Conservation (phyloP, 805 yeast genomes). For the Yarrowia hollandica region DNA sequence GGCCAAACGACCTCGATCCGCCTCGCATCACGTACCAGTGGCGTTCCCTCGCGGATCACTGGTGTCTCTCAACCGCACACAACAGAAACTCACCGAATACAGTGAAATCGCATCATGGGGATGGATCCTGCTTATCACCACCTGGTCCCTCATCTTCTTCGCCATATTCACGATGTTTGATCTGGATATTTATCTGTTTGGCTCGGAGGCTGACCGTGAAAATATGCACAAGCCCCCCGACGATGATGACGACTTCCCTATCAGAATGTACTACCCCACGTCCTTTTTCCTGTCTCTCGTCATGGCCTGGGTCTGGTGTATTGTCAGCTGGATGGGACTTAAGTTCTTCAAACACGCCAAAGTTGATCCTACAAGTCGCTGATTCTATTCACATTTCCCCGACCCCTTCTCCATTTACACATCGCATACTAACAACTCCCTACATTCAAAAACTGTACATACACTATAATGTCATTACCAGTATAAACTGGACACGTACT, state of each 20-base stretch:
- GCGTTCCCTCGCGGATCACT: neutral
- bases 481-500: too few species aligned
- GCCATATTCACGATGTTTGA: constrained; percentile 30
- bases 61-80: constrained; percentile 15
- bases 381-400: neutral
- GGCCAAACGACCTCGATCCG: constrained; percentile 27
- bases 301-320: constrained; percentile 65
- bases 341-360: constrained; percentile 78
- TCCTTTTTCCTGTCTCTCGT: constrained; percentile 43
- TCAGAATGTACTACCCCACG: constrained; percentile 44
- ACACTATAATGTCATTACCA: too few species aligned
- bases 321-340: constrained; percentile 75
- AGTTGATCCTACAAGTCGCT: constrained; percentile 44
- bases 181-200: constrained; percentile 8
- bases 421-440: constrained; percentile 17
- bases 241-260: constrained; percentile 43
- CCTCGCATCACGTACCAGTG: constrained; percentile 26
- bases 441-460: too few species aligned
- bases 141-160: constrained; percentile 30
- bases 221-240: constrained; percentile 32
- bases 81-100: constrained; percentile 11
- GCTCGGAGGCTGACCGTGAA: constrained; percentile 27
- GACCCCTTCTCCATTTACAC: neutral
- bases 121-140: constrained; percentile 11
- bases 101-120: constrained; percentile 29